Percentiles rank a stretch among this genome's conserved stretches.
phyloP scores from a whole-genome alignment of 352 stramenopile species.

The Phytophthora constricta region DNA sequence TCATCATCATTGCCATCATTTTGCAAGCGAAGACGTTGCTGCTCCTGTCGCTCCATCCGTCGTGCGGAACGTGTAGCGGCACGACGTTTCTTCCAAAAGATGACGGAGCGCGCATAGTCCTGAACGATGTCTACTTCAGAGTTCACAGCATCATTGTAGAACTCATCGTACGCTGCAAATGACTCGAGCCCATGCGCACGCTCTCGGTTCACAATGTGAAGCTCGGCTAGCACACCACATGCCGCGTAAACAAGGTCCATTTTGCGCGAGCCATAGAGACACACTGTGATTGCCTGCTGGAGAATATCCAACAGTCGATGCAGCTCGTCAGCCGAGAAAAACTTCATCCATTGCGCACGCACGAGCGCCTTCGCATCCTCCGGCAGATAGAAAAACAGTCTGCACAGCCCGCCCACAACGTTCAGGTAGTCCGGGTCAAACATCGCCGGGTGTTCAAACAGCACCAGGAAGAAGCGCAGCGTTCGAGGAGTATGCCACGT shows the following conservation, averaged over 20 bases:
- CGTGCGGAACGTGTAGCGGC: conserved; percentile 24
- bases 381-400: conserved; percentile 71
- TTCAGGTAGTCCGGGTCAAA: conserved; percentile 83
- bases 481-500: conserved; percentile 55
- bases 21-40: conserved; percentile 21
- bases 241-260: conserved; percentile 81
- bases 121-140: conserved; percentile 82
- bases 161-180: conserved; percentile 74
- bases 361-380: conserved; percentile 59
- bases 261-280: conserved; percentile 71
- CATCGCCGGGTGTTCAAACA: conserved; percentile 78
- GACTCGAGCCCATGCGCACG: conserved; percentile 30
- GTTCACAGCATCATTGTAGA: conserved; percentile 88
- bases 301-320: conserved; percentile 74
- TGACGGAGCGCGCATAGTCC: conserved; percentile 77
- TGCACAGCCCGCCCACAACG: conserved; percentile 70
- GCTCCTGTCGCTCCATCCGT: conserved; percentile 26
- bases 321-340: conserved; percentile 65
- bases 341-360: conserved; percentile 56
- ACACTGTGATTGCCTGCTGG: conserved; percentile 81
- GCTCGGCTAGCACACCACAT: conserved; percentile 67
- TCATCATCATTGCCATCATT: conserved; percentile 24
- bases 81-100: conserved; percentile 72
- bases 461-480: conserved; percentile 71
- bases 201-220: conserved; percentile 68